Base-by-base conservation (phyloP, 2,329 filamentous ascomycete species). In the Tothia fuscella region DNA sequence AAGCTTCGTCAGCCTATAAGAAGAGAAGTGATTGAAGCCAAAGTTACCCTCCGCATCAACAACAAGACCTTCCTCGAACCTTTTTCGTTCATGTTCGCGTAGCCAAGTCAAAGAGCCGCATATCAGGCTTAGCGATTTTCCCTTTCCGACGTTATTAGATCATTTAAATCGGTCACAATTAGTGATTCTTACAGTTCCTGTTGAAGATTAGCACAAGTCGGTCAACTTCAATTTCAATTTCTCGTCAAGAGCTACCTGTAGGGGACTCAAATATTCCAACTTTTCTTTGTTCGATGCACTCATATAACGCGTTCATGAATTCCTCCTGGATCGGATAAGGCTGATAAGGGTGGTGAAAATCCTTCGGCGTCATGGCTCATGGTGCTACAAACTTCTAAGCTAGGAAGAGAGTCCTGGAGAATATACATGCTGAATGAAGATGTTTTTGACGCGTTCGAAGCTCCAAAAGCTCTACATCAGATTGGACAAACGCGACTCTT, bases 231-330 rank as follows among this genome's bases (percentile, higher is more conserved):
- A 12, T 29, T 10, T 35, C 32, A n/a, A n/a, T n/a, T n/a, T n/a
- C n/a, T n/a, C n/a, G n/a, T 36, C 16, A 47, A 76, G 82, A 59
- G 88, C n/a, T n/a, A n/a, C n/a, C 88, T 31, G 88, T 95, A n/a
- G 88, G 88, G 34, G 85, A 93, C 56, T 95, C 88, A 34, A 95
- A 79, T 32, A 95, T 87, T 22, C 84, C 88, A 35, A 94, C 70
- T 54, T 88, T 84, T 6, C 83, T 80, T 31, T 81, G 60, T 50
- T 93, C 78, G 20, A 94, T 73, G 46, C 86, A 84, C 38, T 76
- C 64, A 56, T 93, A 94, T 4, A 91, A 71, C 1, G 81, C 74
- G 50, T 71, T 77, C 88, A 95, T 95, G 55, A 95, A 93, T 50
- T 89, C 68, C 33, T 80, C 70, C 54, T 95, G 88, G 32, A 94